Percentiles rank a stretch among this genome's conserved stretches.
phyloP scores from a whole-genome alignment of 2,329 filamentous ascomycete genomes.

The Trichoderma sp. region DNA sequence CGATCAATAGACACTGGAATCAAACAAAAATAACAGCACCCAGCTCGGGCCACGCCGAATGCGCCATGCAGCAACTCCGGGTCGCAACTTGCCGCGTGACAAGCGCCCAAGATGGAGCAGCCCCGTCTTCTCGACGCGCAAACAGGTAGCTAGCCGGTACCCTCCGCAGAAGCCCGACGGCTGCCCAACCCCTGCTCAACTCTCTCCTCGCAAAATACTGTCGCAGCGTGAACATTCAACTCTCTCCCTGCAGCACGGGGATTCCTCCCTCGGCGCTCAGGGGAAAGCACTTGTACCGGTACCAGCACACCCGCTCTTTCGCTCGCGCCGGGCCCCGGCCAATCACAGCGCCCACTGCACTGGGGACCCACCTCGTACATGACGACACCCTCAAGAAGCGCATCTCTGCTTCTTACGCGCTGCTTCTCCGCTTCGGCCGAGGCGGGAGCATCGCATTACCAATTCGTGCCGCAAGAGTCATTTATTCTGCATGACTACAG shows the following conservation, averaged over 20 bases:
- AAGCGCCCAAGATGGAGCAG: not conserved
- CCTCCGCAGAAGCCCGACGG: constrained; percentile 1
- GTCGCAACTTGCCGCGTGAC: constrained; percentile 5
- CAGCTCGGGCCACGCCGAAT: not conserved
- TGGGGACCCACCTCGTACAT: constrained; percentile 3
- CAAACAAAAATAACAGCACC: not conserved
- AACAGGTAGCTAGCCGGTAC: too few relatives aligned
- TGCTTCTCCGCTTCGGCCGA: not conserved
- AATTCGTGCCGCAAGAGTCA: not conserved
- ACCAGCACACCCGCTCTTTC: not conserved
- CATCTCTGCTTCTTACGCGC: not conserved
- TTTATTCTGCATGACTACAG: not conserved
- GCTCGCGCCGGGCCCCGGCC: not conserved
- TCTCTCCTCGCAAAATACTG: not conserved
- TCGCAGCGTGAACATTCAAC: too few relatives aligned
- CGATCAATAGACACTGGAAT: too few relatives aligned
- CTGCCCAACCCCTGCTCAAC: constrained; percentile 17
- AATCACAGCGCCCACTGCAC: not conserved
- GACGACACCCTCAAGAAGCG: not conserved
- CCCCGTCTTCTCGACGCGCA: not conserved
- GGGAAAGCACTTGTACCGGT: not conserved
- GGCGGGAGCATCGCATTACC: not conserved
- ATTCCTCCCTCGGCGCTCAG: constrained; percentile 2
- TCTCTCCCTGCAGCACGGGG: not conserved
- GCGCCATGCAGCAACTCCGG: not conserved